Conservation (phyloP, 306 rosid genomes). For the Dalbergia oliveri region DNA sequence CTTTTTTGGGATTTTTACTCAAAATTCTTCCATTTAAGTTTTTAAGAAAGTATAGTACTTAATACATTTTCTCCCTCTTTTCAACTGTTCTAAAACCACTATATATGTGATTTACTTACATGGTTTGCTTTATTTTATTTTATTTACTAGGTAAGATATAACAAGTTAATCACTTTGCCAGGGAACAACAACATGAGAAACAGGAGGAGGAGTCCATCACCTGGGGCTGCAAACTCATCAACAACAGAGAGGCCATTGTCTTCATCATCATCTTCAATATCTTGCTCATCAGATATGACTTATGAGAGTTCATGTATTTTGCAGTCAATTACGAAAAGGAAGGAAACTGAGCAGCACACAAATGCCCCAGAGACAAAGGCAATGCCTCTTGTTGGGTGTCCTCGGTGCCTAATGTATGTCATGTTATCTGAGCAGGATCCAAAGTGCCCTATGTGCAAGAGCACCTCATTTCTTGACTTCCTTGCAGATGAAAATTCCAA, state of each 20-base stretch:
- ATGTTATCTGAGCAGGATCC: conserved; percentile 53
- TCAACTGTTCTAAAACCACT: no score
- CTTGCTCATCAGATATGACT: conserved; percentile 37
- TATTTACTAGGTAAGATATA: background rate
- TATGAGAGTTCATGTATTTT: conserved; percentile 38
- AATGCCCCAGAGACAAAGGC: conserved; percentile 23
- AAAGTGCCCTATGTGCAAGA: conserved; percentile 65
- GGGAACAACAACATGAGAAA: conserved; percentile 7
- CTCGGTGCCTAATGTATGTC: conserved; percentile 64
- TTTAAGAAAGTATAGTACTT: no score
- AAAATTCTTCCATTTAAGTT: no score
- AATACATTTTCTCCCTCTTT: no score
- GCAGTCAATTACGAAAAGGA: conserved; percentile 39
- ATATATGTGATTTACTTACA: background rate
- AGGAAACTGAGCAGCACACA: background rate
- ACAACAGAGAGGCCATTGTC: conserved; percentile 1
- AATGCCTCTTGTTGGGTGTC: conserved; percentile 59
- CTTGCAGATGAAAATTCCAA: conserved; percentile 19
- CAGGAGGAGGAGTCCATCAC: conserved; percentile 29
- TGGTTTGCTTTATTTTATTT: background rate
- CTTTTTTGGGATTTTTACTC: no score
- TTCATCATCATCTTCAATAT: conserved; percentile 1
- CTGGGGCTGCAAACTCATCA: background rate
- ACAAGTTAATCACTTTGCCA: background rate
- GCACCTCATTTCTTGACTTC: conserved; percentile 56